phyloP scores from a whole-genome alignment of 768 basidiomycete genomes.

The Dentipellis fragilis region DNA sequence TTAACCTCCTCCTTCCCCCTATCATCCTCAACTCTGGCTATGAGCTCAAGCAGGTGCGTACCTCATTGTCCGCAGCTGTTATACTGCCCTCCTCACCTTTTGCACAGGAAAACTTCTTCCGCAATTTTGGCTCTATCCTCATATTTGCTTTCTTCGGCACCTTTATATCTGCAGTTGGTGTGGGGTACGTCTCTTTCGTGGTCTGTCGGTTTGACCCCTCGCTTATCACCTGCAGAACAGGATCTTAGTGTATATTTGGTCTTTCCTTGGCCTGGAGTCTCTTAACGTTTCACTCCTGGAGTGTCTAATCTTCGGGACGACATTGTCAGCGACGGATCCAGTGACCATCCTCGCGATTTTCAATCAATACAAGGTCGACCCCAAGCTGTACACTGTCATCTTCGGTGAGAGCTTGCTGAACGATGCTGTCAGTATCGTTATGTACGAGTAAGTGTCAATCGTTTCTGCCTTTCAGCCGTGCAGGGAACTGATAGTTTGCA shows the following conservation, averaged over 20 bases:
- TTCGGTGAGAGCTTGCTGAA: slow-evolving; percentile 96
- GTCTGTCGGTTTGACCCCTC: neutral
- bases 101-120: slow-evolving; percentile 90
- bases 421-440: slow-evolving; percentile 98
- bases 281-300: slow-evolving; percentile 81
- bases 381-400: slow-evolving; percentile 93
- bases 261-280: slow-evolving; percentile 85
- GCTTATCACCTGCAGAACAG: slow-evolving; percentile 52
- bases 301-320: slow-evolving; percentile 93
- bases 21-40: slow-evolving; percentile 98
- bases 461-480: neutral
- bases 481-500: slow-evolving; percentile 21
- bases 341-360: slow-evolving; percentile 98
- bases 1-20: slow-evolving; percentile 94
- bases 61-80: neutral
- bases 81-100: neutral
- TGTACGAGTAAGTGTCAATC: slow-evolving; percentile 84
- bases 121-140: slow-evolving; percentile 94
- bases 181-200: slow-evolving; percentile 58
- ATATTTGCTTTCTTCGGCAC: slow-evolving; percentile 92
- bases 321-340: slow-evolving; percentile 94
- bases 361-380: slow-evolving; percentile 97
- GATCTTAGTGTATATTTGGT: slow-evolving; percentile 89
- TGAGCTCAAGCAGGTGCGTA: slow-evolving; percentile 83
- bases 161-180: slow-evolving; percentile 90